Conservation (phyloP, 805 yeast genomes). For the Sugiyamaella qingdaonensis region DNA sequence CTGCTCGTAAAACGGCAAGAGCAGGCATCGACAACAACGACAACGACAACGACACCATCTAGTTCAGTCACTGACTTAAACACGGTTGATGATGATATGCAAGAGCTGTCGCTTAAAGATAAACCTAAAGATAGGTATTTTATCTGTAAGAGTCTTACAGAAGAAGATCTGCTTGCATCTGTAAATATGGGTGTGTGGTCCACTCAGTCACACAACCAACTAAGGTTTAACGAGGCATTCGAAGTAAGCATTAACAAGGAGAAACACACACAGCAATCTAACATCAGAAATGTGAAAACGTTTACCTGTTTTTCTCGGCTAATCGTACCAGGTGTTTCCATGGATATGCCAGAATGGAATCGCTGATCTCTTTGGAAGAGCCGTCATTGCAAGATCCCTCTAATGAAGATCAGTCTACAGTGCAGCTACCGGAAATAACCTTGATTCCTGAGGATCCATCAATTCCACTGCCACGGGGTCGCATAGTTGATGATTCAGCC, state of each 20-base stretch:
- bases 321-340: slow-evolving; percentile 38
- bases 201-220: slow-evolving; percentile 39
- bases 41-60: background rate
- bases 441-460: slow-evolving; percentile 13
- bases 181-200: slow-evolving; percentile 35
- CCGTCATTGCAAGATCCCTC: background rate
- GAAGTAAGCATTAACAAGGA: background rate
- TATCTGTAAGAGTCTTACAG: slow-evolving; percentile 39
- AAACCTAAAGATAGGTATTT: slow-evolving; percentile 30
- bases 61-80: background rate
- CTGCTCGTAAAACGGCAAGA: slow-evolving; percentile 29
- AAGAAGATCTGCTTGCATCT: slow-evolving; percentile 36
- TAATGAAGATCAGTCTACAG: background rate
- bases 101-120: background rate
- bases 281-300: slow-evolving; percentile 27
- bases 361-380: slow-evolving; percentile 7
- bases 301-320: slow-evolving; percentile 39
- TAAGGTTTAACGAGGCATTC: slow-evolving; percentile 37
- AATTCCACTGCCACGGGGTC: slow-evolving; percentile 22
- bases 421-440: slow-evolving; percentile 11
- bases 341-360: slow-evolving; percentile 38
- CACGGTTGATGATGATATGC: background rate
- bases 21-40: background rate
- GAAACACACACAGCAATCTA: background rate
- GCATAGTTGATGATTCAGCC: slow-evolving; percentile 27